These are phyloP conservation scores for Biancaea sappan DNA, from an alignment of 306 rosid genomes.

Conservation along the genomic window DNA sequence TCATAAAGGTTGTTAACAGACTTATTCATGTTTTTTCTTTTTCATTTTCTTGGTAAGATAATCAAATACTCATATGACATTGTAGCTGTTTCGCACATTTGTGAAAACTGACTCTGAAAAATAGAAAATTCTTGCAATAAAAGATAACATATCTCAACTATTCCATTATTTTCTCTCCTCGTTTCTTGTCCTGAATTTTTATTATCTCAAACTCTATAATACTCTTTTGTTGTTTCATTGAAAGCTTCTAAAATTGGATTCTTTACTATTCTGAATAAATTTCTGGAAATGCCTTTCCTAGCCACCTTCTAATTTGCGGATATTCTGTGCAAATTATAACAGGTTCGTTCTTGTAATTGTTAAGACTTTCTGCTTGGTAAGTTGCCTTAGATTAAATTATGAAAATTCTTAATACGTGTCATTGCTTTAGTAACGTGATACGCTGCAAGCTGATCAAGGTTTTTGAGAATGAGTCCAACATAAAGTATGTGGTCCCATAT, in stretches of 20 bases:
- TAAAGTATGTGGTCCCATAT: no score
- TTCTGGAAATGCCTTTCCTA: neutral
- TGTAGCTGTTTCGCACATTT: conserved; percentile 19
- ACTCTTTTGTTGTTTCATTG: neutral
- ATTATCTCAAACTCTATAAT: conserved; percentile 6
- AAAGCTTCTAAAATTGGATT: conserved; percentile 1
- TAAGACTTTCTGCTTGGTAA: neutral
- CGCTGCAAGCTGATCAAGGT: no score
- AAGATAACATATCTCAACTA: conserved; percentile 1
- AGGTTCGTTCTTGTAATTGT: neutral
- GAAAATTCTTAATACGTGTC: conserved; percentile 6
- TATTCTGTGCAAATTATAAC: neutral
- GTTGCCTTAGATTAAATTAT: neutral
- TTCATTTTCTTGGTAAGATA: conserved; percentile 34
- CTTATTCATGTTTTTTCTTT: neutral
- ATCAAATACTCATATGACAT: conserved; percentile 7
- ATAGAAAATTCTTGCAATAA: conserved; percentile 26
- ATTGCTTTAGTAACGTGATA: neutral
- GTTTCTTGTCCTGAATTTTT: conserved; percentile 11
- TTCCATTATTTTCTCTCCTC: neutral
- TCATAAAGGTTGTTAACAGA: conserved; percentile 2
- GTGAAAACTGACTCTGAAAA: conserved; percentile 15
- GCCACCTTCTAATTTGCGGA: neutral
- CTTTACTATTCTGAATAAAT: neutral
- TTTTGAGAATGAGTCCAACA: no score